A percentile compares a stretch with the other conserved stretches of the same genome.
These are phyloP conservation scores for Botrytis porri DNA, from an alignment of 2,329 filamentous ascomycete genomes.

Conservation along the genomic window DNA sequence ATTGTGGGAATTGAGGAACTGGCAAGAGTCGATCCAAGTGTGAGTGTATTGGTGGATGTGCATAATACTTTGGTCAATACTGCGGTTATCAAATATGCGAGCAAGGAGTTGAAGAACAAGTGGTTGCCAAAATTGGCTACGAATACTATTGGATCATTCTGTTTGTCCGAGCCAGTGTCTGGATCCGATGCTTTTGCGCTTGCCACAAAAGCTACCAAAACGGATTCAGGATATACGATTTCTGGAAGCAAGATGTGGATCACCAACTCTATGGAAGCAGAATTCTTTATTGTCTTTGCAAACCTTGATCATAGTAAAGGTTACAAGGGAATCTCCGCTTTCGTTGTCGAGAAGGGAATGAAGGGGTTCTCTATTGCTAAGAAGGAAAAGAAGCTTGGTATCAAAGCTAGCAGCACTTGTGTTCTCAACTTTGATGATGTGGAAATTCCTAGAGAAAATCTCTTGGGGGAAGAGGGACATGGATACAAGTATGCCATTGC, in stretches of 20 bases:
- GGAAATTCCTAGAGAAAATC: constrained; percentile 79
- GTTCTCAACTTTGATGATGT: constrained; percentile 98
- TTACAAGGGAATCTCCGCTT: constrained; percentile 96
- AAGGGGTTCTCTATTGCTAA: constrained; percentile 93
- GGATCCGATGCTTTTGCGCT: constrained; percentile 96
- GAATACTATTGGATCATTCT: constrained; percentile 87
- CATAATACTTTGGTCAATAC: constrained; percentile 99
- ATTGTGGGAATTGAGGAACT: constrained; percentile 98
- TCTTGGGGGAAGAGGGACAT: constrained; percentile 83
- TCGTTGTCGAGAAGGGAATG: constrained; percentile 86
- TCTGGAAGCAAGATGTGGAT: constrained; percentile 99
- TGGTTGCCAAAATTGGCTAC: constrained; percentile 90
- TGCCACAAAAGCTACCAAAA: constrained; percentile 84
- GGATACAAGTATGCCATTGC: constrained; percentile 98
- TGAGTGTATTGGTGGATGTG: constrained; percentile 92
- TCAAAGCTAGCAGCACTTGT: constrained; percentile 92
- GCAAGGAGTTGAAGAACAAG: constrained; percentile 72
- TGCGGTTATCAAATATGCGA: constrained; percentile 81
- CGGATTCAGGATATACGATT: constrained; percentile 78
- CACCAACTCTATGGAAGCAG: constrained; percentile 91
- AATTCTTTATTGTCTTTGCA: constrained; percentile 96
- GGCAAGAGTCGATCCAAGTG: constrained; percentile 87
- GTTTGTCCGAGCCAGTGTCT: constrained; percentile 85
- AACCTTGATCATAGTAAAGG: constrained; percentile 90
- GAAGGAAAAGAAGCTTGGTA: constrained; percentile 99